Percentiles rank a stretch among this genome's conserved stretches.
These are phyloP conservation scores for Papilionanthe hybrid DNA, from an alignment of 116 monocot species.

Conservation along the genomic window DNA sequence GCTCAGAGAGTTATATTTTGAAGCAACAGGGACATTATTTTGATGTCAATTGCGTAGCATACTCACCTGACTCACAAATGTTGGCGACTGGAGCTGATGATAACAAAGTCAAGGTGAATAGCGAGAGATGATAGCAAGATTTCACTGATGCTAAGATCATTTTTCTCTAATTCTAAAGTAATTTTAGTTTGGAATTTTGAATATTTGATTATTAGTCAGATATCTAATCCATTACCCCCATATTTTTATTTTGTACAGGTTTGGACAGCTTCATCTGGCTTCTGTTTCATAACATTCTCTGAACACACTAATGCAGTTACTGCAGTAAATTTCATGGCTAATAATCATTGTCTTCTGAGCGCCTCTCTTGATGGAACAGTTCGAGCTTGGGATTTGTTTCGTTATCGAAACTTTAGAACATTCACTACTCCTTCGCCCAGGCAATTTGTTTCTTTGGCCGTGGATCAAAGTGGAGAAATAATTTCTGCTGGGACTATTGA, in stretches of 20 bases:
- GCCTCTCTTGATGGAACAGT: constrained; percentile 97
- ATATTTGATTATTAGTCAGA: background rate
- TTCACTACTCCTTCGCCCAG: constrained; percentile 88
- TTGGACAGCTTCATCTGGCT: constrained; percentile 97
- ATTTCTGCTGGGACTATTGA: constrained; percentile 98
- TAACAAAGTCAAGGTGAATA: constrained; percentile 91
- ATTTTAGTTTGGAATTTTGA: background rate
- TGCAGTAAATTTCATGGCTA: constrained; percentile 82
- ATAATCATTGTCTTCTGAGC: constrained; percentile 84
- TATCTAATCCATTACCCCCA: background rate
- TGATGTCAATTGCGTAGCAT: constrained; percentile 91
- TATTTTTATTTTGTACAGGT: constrained; percentile 46
- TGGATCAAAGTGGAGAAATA: constrained; percentile 93
- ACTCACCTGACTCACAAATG: constrained; percentile 93
- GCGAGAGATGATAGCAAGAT: background rate
- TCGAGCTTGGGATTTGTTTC: constrained; percentile 97
- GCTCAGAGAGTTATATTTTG: constrained; percentile 92
- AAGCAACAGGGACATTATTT: constrained; percentile 99
- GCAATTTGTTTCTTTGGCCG: constrained; percentile 92
- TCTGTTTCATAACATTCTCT: constrained; percentile 92
- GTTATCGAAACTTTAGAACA: constrained; percentile 90
- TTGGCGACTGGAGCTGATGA: constrained; percentile 96
- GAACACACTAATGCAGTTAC: constrained; percentile 98
- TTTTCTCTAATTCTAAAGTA: background rate
- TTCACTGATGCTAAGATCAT: background rate